Conservation (phyloP, 176 grass and related monocot genomes). For the sorghum (Sorghum bicolor) region DNA sequence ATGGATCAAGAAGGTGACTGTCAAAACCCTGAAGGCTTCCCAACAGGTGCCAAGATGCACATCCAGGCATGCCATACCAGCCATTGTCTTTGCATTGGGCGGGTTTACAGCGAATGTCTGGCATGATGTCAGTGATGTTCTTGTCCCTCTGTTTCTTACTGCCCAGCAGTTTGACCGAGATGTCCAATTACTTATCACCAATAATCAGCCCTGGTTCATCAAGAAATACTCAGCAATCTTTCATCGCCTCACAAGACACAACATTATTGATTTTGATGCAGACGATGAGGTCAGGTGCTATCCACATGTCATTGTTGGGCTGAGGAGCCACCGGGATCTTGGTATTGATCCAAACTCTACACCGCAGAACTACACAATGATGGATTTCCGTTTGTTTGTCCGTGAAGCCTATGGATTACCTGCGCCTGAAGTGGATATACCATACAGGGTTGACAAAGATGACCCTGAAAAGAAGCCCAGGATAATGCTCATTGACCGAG, state of each 20-base stretch:
- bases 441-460: conserved; percentile 34
- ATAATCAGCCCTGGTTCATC: conserved; percentile 56
- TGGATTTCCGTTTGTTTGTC: conserved; percentile 68
- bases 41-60: conserved; percentile 36
- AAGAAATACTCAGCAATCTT: conserved; percentile 57
- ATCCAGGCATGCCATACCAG: conserved; percentile 46
- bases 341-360: conserved; percentile 38
- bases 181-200: conserved; percentile 51
- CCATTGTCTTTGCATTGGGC: conserved; percentile 63
- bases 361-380: conserved; percentile 52
- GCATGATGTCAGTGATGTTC: conserved; percentile 70
- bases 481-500: conserved; percentile 59
- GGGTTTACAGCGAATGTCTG: conserved; percentile 63
- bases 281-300: conserved; percentile 58
- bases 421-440: conserved; percentile 34
- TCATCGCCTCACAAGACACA: conserved; percentile 32
- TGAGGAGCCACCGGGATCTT: conserved; percentile 61
- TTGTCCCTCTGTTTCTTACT: conserved; percentile 71
- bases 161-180: conserved; percentile 46
- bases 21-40: conserved; percentile 40
- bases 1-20: conserved; percentile 51
- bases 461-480: conserved; percentile 55
- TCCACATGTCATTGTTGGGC: conserved; percentile 58
- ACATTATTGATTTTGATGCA: conserved; percentile 43
- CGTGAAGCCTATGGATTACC: conserved; percentile 44